These are phyloP conservation scores for Pelargonium nanum DNA, from an alignment of 345 rosid species.

Conservation along the genomic window DNA sequence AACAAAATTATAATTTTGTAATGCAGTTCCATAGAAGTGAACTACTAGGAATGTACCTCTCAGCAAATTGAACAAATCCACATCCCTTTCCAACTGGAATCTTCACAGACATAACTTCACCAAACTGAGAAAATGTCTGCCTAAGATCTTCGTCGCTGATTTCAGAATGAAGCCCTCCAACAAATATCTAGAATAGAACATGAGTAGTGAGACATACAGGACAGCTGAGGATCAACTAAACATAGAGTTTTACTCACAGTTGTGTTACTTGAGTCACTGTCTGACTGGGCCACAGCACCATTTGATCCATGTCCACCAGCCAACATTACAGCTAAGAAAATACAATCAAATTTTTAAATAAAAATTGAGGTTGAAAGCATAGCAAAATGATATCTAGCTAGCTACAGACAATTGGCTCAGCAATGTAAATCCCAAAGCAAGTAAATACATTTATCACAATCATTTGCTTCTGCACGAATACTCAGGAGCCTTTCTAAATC, in stretches of 20 bases:
- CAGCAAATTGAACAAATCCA: constrained; percentile 74
- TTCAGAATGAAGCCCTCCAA: constrained; percentile 85
- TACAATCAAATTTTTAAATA: constrained; percentile 3
- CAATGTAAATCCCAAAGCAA: not conserved
- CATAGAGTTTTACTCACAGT: constrained; percentile 52
- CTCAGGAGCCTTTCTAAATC: too few species aligned
- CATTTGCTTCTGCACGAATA: too few species aligned
- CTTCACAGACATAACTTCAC: constrained; percentile 85
- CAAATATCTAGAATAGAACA: constrained; percentile 56
- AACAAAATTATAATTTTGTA: not conserved
- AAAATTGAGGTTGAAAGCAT: constrained; percentile 10
- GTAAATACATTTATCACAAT: not conserved
- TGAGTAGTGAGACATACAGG: constrained; percentile 8
- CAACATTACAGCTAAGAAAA: constrained; percentile 56
- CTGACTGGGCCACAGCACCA: constrained; percentile 46
- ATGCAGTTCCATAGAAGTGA: not conserved
- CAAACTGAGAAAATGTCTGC: constrained; percentile 70
- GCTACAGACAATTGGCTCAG: not conserved
- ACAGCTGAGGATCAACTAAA: constrained; percentile 3
- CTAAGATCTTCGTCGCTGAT: constrained; percentile 78
- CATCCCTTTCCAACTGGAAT: constrained; percentile 93
- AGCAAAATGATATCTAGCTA: not conserved
- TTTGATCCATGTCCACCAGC: constrained; percentile 75
- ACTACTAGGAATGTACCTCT: constrained; percentile 34
- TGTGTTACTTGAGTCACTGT: constrained; percentile 61